These are phyloP conservation scores for Sordaria brevicollis DNA, from an alignment of 495 filamentous ascomycete genomes.

Conservation along the genomic window DNA sequence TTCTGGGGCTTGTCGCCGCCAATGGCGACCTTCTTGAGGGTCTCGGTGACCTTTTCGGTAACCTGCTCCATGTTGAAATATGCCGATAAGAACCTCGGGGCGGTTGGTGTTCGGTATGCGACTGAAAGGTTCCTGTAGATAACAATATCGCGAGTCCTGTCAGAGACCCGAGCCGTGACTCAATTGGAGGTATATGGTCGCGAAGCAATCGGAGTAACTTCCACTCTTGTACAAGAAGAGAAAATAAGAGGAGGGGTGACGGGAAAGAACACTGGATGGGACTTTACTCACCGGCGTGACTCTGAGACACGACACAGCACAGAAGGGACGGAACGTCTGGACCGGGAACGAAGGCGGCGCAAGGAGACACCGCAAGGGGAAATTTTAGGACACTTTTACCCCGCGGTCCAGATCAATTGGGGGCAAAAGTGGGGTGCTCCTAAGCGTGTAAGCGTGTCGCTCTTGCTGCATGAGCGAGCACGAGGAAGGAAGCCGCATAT, in stretches of 20 bases:
- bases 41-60: slow-evolving; percentile 22
- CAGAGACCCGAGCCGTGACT: slow-evolving; percentile 19
- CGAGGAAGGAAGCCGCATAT: not conserved
- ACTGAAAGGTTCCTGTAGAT: not conserved
- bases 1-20: slow-evolving; percentile 9
- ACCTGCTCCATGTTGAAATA: not conserved
- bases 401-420: not conserved
- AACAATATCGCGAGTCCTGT: not conserved
- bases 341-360: not conserved
- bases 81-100: not conserved
- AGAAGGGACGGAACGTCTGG: not conserved
- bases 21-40: slow-evolving; percentile 22
- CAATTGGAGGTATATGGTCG: slow-evolving; percentile 4
- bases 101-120: not conserved
- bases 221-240: not conserved
- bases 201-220: not conserved
- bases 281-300: not conserved
- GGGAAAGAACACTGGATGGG: not conserved
- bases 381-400: not conserved
- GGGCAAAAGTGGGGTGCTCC: not conserved
- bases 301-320: not conserved
- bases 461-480: not conserved
- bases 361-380: not conserved
- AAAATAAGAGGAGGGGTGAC: not conserved
- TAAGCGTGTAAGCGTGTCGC: not conserved